These are phyloP conservation scores for Arctostaphylos glauca DNA, from an alignment of 148 eudicot species.

Conservation along the genomic window DNA sequence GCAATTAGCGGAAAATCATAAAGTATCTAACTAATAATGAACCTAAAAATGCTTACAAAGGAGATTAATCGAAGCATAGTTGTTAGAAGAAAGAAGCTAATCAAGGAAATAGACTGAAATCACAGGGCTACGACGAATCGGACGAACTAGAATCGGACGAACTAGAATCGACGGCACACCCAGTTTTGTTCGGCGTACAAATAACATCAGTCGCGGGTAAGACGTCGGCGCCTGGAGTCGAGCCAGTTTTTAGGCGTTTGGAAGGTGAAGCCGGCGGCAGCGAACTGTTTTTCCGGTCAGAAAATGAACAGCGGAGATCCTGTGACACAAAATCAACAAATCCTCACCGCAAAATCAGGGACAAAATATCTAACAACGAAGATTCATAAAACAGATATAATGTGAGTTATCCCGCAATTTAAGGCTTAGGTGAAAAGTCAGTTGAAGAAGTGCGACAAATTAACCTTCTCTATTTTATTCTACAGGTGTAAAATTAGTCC, in stretches of 20 bases:
- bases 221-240: constrained; percentile 6
- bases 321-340: constrained; percentile 8
- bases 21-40: background rate
- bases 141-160: too few relatives aligned
- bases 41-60: background rate
- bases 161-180: constrained; percentile 9
- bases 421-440: background rate
- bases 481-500: background rate
- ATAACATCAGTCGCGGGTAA: background rate
- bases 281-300: background rate
- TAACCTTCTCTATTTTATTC: background rate
- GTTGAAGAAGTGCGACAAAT: background rate
- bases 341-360: background rate
- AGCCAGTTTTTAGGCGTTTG: background rate
- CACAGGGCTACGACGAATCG: background rate
- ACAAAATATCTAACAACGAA: background rate
- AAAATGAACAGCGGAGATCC: constrained; percentile 20
- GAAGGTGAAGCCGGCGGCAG: background rate
- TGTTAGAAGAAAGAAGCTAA: background rate
- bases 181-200: constrained; percentile 5
- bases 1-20: background rate
- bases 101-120: background rate
- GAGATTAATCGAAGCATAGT: background rate
- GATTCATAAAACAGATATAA: background rate
- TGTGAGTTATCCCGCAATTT: background rate